Evolutionary conservation across 495 filamentous ascomycete genomes (phyloP), one percentile per base, ranked within the genome.

Genomic region (Bombardia bombarda): DNA sequence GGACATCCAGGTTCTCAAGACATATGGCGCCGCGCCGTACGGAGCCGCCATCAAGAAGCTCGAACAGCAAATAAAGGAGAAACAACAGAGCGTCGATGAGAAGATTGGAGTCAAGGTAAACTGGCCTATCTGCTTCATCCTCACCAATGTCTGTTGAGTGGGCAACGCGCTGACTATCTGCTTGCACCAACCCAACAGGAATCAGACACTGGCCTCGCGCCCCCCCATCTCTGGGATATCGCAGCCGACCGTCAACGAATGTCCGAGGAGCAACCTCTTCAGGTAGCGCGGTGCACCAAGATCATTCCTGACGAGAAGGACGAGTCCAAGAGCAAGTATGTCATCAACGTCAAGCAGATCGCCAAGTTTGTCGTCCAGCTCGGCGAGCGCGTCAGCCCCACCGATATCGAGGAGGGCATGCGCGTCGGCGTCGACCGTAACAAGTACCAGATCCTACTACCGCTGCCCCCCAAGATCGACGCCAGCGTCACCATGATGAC

Each of bases 401-500:
- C 90, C 56, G 92, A 98, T 81, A 97, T 98, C 58, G 92, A 98
- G 58, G 92, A 98, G 61, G 92, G 93, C 50, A 98, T 98, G 92
- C 77, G 92, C 53, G 90, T 95, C 45, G 90, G 88, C 72, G 92
- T 98, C 66, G 92, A 98, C 65, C 79, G 92, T 34, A 95, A 95
- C 70, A 97, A 96, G 71, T 98, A 97, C 64, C 92, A 98, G 69
- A 98, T 98, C 52, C 78, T 97, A 46, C 74, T 98, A 17, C 92
- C 92, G 36, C 75, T 98, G n/a, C 92, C 92, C 19, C 92, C 92
- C 9, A 98, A 97, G 74, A 98, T 98, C 76, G 92, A 98, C 59
- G 90, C 92, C 39, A 92, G 85, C 52, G 92, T 98, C 51, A 98
- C 92, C 38, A 98, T 98, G 92, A 98, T 98, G 92, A 96, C 92